phyloP scores from a whole-genome alignment of 345 rosid species.

The Carallia pectinifolia region DNA sequence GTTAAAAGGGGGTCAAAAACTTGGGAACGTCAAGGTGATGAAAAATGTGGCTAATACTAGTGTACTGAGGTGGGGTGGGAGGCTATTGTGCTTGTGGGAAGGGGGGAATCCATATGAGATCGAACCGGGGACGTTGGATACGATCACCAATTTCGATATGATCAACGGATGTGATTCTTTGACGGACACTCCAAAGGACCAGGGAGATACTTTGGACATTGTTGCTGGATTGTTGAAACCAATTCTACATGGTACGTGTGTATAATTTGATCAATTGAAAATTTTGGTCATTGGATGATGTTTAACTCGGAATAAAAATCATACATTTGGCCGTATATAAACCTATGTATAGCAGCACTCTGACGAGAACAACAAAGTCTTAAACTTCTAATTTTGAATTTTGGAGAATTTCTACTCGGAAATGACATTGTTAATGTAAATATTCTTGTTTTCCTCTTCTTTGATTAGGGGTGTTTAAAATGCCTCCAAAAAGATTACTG shows the following conservation, averaged over 20 bases:
- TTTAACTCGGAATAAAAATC: too few species aligned
- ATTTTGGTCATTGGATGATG: too few species aligned
- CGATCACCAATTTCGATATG: conserved; percentile 51
- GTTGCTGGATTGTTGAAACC: conserved; percentile 74
- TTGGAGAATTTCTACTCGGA: too few species aligned
- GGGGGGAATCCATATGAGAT: conserved; percentile 92
- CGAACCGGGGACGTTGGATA: conserved; percentile 64
- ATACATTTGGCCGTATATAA: too few species aligned
- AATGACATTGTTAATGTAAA: not conserved
- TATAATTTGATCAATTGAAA: too few species aligned
- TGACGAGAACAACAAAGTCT: too few species aligned
- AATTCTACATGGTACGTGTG: conserved; percentile 56
- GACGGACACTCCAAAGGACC: conserved; percentile 8
- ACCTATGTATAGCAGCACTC: too few species aligned
- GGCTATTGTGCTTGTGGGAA: conserved; percentile 84
- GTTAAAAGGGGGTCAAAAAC: conserved; percentile 57
- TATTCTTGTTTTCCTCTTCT: not conserved
- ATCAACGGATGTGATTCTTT: conserved; percentile 33
- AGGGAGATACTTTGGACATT: conserved; percentile 40
- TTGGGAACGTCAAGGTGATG: conserved; percentile 90
- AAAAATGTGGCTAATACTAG: conserved; percentile 93
- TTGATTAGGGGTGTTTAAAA: conserved; percentile 62
- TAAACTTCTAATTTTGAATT: too few species aligned
- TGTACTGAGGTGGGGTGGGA: conserved; percentile 73
- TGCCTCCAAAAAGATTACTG: conserved; percentile 81